A percentile compares a stretch with the other conserved stretches of the same genome.
phyloP scores from a whole-genome alignment of 2,329 filamentous ascomycete genomes.

The Thermothelomyces thermophilus region DNA sequence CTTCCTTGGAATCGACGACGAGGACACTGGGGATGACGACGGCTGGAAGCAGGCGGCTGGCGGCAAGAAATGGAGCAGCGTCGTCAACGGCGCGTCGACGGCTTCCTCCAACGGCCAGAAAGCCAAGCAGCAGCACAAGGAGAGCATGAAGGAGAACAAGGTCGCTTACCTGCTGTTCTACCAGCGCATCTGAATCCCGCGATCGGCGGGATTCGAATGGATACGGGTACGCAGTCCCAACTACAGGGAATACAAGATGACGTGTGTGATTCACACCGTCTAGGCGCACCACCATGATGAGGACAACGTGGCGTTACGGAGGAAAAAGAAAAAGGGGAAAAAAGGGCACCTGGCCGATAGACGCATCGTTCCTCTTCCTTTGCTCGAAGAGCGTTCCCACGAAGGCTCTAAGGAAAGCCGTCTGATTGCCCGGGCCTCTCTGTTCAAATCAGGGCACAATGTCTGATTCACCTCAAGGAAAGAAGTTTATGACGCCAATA shows the following conservation, averaged over 20 bases:
- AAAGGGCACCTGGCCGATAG: neutral
- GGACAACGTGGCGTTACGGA: neutral
- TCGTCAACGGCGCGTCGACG: constrained; percentile 58
- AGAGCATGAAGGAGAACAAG: constrained; percentile 81
- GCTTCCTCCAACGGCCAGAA: constrained; percentile 46
- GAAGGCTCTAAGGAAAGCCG: neutral
- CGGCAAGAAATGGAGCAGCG: constrained; percentile 66
- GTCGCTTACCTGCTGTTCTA: constrained; percentile 97
- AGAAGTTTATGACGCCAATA: neutral
- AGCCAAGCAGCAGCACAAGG: constrained; percentile 48
- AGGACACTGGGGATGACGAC: constrained; percentile 59
- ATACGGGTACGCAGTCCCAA: neutral
- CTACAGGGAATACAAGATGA: neutral
- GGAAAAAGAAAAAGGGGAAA: too few relatives aligned
- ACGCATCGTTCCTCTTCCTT: too few relatives aligned
- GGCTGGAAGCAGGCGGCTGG: constrained; percentile 82
- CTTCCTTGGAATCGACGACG: constrained; percentile 63
- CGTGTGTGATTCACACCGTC: neutral
- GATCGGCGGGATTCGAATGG: neutral
- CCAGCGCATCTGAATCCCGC: constrained; percentile 56
- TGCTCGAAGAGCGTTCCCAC: too few relatives aligned
- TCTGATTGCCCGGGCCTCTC: neutral
- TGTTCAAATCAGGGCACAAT: neutral
- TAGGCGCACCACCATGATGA: neutral
- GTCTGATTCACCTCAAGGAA: neutral